These are phyloP conservation scores for Detonula confervacea DNA, from an alignment of 352 stramenopile genomes.

Conservation along the genomic window DNA sequence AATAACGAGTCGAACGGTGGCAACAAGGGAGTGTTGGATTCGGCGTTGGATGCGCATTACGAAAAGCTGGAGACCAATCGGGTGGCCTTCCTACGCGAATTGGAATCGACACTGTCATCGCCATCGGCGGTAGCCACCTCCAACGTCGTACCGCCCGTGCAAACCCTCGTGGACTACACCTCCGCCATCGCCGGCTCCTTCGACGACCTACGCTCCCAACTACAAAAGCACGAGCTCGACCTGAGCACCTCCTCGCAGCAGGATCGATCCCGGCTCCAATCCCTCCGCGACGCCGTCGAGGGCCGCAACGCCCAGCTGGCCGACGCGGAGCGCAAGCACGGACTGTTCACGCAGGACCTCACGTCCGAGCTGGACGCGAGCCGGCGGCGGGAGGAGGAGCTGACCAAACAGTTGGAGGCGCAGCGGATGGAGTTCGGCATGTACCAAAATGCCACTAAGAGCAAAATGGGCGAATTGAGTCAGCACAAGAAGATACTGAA, in stretches of 20 bases:
- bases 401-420: conserved; percentile 71
- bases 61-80: conserved; percentile 52
- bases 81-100: conserved; percentile 41
- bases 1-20: conserved; percentile 1
- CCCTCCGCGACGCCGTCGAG: conserved; percentile 58
- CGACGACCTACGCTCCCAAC: conserved; percentile 32
- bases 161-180: conserved; percentile 50
- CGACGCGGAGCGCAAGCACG: conserved; percentile 48
- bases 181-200: conserved; percentile 35
- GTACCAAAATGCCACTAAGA: conserved; percentile 73
- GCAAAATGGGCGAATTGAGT: conserved; percentile 71
- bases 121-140: conserved; percentile 36
- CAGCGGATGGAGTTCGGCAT: conserved; percentile 82
- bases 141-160: conserved; percentile 44
- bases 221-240: conserved; percentile 52
- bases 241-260: conserved; percentile 45
- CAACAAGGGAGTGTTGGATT: conserved; percentile 41
- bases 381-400: conserved; percentile 61
- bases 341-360: conserved; percentile 27
- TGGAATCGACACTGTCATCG: conserved; percentile 41
- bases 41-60: conserved; percentile 45
- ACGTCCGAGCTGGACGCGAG: conserved; percentile 43
- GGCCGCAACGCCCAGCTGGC: conserved; percentile 45
- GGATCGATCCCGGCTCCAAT: conserved; percentile 62
- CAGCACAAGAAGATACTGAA: conserved; percentile 84